Percentiles rank a stretch among this genome's conserved stretches.
Evolutionary conservation across 805 yeast species (phyloP).

Genomic region (Candida glaebosa): DNA sequence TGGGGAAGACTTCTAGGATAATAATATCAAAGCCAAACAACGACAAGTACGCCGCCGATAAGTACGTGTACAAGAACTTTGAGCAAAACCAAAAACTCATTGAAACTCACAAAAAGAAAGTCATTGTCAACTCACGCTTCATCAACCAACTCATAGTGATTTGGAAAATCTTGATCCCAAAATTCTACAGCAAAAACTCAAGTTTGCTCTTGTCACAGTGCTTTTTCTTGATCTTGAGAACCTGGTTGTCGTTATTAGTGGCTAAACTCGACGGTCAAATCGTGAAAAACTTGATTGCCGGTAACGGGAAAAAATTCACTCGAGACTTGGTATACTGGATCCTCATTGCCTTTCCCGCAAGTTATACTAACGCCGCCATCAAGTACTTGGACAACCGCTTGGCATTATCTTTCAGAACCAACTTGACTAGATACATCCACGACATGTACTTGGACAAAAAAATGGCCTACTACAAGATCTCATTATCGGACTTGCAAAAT

Average conservation of each 20-base stretch:
- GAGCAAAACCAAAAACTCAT: constrained; percentile 18
- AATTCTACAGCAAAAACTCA: constrained; percentile 62
- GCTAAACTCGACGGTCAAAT: constrained; percentile 91
- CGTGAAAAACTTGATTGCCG: constrained; percentile 82
- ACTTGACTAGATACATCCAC: constrained; percentile 79
- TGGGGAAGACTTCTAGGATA: constrained; percentile 24
- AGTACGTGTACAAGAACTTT: constrained; percentile 49
- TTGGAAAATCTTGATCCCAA: constrained; percentile 82
- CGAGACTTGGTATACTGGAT: constrained; percentile 85
- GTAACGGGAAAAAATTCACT: constrained; percentile 68
- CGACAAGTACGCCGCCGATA: constrained; percentile 55
- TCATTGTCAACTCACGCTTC: constrained; percentile 55
- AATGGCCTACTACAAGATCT: constrained; percentile 78
- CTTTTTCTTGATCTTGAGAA: constrained; percentile 70
- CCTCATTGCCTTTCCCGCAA: constrained; percentile 86
- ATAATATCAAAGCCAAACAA: constrained; percentile 45
- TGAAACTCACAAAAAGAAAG: constrained; percentile 9
- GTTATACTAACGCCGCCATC: constrained; percentile 88
- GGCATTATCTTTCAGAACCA: constrained; percentile 80
- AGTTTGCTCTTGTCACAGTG: constrained; percentile 67
- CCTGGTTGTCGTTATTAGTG: constrained; percentile 81
- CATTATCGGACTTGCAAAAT: constrained; percentile 59
- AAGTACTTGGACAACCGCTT: constrained; percentile 73
- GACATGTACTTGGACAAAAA: constrained; percentile 81
- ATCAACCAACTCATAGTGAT: constrained; percentile 70